Conservation (phyloP, 192 early-diverging fungal species). For the Polychytrium aggregatum region DNA sequence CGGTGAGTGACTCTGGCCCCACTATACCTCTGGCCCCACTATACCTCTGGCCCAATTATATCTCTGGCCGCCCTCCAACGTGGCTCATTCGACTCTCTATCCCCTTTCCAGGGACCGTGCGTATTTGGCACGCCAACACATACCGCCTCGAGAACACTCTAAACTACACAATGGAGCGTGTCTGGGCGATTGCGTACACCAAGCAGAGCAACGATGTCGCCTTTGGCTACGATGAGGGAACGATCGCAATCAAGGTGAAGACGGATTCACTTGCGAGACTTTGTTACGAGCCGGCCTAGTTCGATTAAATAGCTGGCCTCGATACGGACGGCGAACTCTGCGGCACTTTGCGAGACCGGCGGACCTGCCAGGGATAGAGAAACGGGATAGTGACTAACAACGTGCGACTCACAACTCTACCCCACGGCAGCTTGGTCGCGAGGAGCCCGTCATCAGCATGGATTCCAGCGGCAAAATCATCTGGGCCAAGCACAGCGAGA, state of each 20-base stretch:
- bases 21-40: neutral
- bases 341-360: too few relatives aligned
- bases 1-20: slow-evolving; percentile 32
- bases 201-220: slow-evolving; percentile 84
- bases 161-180: slow-evolving; percentile 95
- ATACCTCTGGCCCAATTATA: too few relatives aligned
- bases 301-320: too few relatives aligned
- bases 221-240: slow-evolving; percentile 93
- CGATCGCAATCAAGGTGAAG: slow-evolving; percentile 74
- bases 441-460: slow-evolving; percentile 95
- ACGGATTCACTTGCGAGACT: too few relatives aligned
- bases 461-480: slow-evolving; percentile 94
- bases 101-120: slow-evolving; percentile 47
- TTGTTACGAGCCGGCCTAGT: too few relatives aligned
- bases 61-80: too few relatives aligned
- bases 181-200: slow-evolving; percentile 87
- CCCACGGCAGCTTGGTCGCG: slow-evolving; percentile 62
- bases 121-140: slow-evolving; percentile 95
- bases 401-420: too few relatives aligned
- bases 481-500: slow-evolving; percentile 95
- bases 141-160: slow-evolving; percentile 93
- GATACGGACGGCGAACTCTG: too few relatives aligned
- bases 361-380: too few relatives aligned
- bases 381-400: too few relatives aligned
- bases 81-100: neutral